Evolutionary conservation across 2,329 filamentous ascomycete genomes (phyloP), one percentile per base, ranked within the genome.

Genomic region (Colletotrichum siamense): DNA sequence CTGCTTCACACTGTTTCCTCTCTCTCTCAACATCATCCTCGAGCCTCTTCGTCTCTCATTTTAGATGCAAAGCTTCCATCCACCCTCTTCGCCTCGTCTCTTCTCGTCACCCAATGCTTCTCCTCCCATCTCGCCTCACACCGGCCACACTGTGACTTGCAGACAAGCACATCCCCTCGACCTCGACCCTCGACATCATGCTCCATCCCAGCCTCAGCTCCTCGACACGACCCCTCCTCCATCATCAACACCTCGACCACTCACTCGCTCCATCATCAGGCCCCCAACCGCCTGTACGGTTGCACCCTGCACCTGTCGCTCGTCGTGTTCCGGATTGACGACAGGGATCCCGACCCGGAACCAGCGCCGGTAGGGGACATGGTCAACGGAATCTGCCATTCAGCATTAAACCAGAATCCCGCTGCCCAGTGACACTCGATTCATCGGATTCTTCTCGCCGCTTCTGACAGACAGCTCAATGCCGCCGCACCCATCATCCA

Each of bases 241-340:
- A 2, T 18, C 66, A 5, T 52, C 55, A n/a, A 44, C 59, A 24
- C 57, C 57, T 18, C 18, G 49, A 30, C 36, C 63, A 34, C 32
- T 75, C 67, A 22, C 32, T 49, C 12, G 16, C 12, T 66, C 69
- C 28, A 16, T 66, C 61, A 32, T 24, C 30, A 30, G 52, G 26
- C 34, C 16, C 55, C 71, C 63, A 24, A 34, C 68, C 73, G 32
- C 36, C 30, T 67, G 62, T 63, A 64, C 69, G 73, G 73, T 75
- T 71, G 36, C 63, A 69, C 73, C 73, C 63, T 73, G 73, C 69
- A 69, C 63, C 69, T 69, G 63, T 73, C 73, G 73, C 73, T 65
- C 73, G 57, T 68, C 32, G 36, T 36, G 73, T 76, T 76, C 69
- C 73, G 73, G 73, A 76, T 76, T 76, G 57, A 63, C 73, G 62